These are phyloP conservation scores for Nigrospora sphaerica DNA, from an alignment of 2,329 filamentous ascomycete genomes.

Conservation along the genomic window DNA sequence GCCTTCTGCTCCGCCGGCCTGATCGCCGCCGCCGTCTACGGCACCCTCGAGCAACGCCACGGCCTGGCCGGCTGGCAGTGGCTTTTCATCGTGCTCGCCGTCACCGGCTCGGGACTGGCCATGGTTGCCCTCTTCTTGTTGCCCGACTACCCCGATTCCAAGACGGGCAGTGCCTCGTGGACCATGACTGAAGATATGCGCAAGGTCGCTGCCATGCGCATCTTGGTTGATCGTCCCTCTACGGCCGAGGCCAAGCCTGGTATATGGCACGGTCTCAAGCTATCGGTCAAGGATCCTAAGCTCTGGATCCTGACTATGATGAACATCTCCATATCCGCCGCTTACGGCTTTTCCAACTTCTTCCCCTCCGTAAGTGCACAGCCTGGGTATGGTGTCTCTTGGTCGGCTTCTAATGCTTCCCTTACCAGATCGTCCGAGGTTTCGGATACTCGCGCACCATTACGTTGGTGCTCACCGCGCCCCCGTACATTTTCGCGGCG, in stretches of 20 bases:
- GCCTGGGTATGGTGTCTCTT: conserved; percentile 7
- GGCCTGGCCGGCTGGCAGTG: conserved; percentile 39
- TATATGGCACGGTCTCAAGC: conserved; percentile 13
- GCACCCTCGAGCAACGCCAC: conserved; percentile 32
- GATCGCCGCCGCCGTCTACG: conserved; percentile 36
- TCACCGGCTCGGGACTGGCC: conserved; percentile 27
- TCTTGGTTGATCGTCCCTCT: conserved; percentile 11
- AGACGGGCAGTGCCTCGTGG: conserved; percentile 18
- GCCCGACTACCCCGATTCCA: conserved; percentile 41
- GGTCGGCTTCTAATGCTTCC: no score
- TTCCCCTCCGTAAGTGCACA: conserved; percentile 13
- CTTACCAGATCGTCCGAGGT: no score
- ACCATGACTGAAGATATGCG: conserved; percentile 11
- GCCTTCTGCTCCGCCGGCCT: conserved; percentile 18
- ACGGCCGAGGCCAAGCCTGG: conserved; percentile 11
- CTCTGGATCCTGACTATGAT: conserved; percentile 12
- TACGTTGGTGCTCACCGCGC: conserved; percentile 41
- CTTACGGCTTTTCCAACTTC: conserved; percentile 16
- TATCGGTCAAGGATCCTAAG: conserved; percentile 13
- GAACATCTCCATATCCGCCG: conserved; percentile 12
- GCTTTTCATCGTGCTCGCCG: conserved; percentile 34
- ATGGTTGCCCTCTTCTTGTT: conserved; percentile 35
- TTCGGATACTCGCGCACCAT: conserved; percentile 5
- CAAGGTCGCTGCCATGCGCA: neutral
- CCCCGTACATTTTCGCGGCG: conserved; percentile 48